Conservation (phyloP, 805 yeast species). For the Torulaspora microellipsoides region DNA sequence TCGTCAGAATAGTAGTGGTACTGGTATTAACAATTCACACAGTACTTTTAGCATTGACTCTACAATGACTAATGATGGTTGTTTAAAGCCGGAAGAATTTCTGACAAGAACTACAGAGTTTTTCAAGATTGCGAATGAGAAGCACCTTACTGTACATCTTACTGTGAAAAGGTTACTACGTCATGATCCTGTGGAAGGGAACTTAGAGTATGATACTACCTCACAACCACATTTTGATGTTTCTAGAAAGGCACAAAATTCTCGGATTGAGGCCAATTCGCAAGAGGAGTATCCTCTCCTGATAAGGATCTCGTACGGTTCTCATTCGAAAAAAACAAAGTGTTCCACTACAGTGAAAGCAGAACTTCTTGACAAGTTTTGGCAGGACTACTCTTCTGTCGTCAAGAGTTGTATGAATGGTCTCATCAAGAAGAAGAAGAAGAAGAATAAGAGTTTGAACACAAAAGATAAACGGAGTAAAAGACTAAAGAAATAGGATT, state of each 20-base stretch:
- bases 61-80: slow-evolving; percentile 11
- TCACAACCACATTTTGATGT: slow-evolving; percentile 34
- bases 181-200: slow-evolving; percentile 33
- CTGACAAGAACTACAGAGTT: slow-evolving; percentile 21
- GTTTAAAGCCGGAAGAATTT: slow-evolving; percentile 19
- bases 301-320: slow-evolving; percentile 48
- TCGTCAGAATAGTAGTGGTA: too few species aligned
- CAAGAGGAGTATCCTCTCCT: slow-evolving; percentile 52
- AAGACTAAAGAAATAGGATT: slow-evolving; percentile 10
- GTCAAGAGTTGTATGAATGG: slow-evolving; percentile 72
- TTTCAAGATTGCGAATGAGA: slow-evolving; percentile 27
- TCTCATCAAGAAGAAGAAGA: slow-evolving; percentile 75
- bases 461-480: slow-evolving; percentile 11
- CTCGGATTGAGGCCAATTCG: slow-evolving; percentile 12
- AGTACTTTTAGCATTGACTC: neutral
- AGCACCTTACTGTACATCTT: slow-evolving; percentile 26
- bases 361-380: slow-evolving; percentile 60
- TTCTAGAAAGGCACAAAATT: slow-evolving; percentile 22
- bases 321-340: slow-evolving; percentile 43
- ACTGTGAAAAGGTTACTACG: slow-evolving; percentile 29
- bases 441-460: slow-evolving; percentile 45
- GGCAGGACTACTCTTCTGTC: slow-evolving; percentile 67
- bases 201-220: slow-evolving; percentile 48
- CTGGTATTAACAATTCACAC: too few species aligned
- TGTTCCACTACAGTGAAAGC: slow-evolving; percentile 68